phyloP scores from a whole-genome alignment of 129 eudicot species.

The Pulicaria dysenterica region DNA sequence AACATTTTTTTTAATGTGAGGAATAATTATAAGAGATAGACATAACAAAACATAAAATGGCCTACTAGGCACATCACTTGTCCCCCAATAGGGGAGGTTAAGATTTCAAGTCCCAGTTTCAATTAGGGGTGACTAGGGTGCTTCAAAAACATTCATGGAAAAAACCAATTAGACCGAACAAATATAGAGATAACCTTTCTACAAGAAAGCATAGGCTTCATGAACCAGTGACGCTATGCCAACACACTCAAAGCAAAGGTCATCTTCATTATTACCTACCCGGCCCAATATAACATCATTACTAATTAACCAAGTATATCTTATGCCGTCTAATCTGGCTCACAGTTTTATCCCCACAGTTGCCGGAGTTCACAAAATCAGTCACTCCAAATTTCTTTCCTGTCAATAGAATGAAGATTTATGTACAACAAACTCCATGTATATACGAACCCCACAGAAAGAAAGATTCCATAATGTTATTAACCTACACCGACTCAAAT shows the following conservation, averaged over 20 bases:
- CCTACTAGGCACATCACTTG: no score
- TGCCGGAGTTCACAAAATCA: slow-evolving; percentile 69
- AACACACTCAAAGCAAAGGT: slow-evolving; percentile 90
- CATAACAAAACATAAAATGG: no score
- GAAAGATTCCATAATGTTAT: background rate
- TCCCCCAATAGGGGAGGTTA: no score
- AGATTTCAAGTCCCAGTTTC: no score
- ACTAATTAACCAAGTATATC: background rate
- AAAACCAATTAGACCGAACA: background rate
- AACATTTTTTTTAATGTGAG: no score
- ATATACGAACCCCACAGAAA: background rate
- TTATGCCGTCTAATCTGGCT: slow-evolving; percentile 64
- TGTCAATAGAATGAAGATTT: slow-evolving; percentile 18
- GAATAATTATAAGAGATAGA: no score
- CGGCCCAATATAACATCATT: background rate
- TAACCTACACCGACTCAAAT: background rate
- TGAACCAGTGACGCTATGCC: slow-evolving; percentile 64
- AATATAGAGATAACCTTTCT: slow-evolving; percentile 55
- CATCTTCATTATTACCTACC: slow-evolving; percentile 66
- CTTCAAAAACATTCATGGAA: no score
- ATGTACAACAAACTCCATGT: slow-evolving; percentile 16
- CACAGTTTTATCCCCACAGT: slow-evolving; percentile 60
- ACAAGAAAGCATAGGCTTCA: slow-evolving; percentile 80
- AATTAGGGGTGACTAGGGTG: no score
- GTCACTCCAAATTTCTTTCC: slow-evolving; percentile 85